These are phyloP conservation scores for Pisolithus orientalis DNA, from an alignment of 768 basidiomycete genomes.

Conservation along the genomic window DNA sequence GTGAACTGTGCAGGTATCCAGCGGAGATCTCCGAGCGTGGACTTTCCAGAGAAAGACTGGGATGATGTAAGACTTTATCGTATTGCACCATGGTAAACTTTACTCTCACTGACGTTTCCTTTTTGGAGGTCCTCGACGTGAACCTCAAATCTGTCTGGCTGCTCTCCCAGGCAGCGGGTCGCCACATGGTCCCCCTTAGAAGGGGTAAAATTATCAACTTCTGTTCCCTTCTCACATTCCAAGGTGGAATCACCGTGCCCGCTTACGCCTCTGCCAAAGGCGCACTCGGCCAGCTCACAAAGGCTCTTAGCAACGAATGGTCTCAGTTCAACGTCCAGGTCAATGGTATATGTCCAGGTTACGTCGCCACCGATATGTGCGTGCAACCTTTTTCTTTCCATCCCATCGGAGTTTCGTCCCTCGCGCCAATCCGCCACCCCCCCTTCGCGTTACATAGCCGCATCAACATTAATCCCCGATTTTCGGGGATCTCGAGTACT, in stretches of 20 bases:
- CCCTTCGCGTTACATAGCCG: not conserved
- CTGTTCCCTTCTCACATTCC: slow-evolving; percentile 44
- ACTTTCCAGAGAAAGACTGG: slow-evolving; percentile 64
- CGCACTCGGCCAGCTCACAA: slow-evolving; percentile 78
- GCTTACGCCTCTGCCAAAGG: slow-evolving; percentile 93
- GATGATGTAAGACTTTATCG: slow-evolving; percentile 49
- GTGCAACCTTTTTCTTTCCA: slow-evolving; percentile 13
- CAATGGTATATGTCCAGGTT: slow-evolving; percentile 84
- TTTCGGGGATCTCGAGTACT: not conserved
- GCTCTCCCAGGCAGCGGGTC: slow-evolving; percentile 79
- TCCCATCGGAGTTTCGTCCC: not conserved
- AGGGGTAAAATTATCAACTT: slow-evolving; percentile 72
- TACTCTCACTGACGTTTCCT: slow-evolving; percentile 6
- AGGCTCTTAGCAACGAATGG: slow-evolving; percentile 93
- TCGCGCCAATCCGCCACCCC: slow-evolving; percentile 5
- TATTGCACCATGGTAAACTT: slow-evolving; percentile 14
- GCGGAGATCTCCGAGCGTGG: slow-evolving; percentile 52
- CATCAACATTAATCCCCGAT: not conserved
- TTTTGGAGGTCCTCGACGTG: slow-evolving; percentile 65
- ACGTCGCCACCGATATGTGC: slow-evolving; percentile 87
- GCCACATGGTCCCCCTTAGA: slow-evolving; percentile 76
- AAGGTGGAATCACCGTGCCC: slow-evolving; percentile 68
- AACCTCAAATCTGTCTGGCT: slow-evolving; percentile 88
- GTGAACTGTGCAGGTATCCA: slow-evolving; percentile 68
- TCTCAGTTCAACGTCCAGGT: slow-evolving; percentile 82